Evolutionary conservation across 495 filamentous ascomycete genomes (phyloP), one percentile per base, ranked within the genome.

Genomic region (Tetracladium setigerum): DNA sequence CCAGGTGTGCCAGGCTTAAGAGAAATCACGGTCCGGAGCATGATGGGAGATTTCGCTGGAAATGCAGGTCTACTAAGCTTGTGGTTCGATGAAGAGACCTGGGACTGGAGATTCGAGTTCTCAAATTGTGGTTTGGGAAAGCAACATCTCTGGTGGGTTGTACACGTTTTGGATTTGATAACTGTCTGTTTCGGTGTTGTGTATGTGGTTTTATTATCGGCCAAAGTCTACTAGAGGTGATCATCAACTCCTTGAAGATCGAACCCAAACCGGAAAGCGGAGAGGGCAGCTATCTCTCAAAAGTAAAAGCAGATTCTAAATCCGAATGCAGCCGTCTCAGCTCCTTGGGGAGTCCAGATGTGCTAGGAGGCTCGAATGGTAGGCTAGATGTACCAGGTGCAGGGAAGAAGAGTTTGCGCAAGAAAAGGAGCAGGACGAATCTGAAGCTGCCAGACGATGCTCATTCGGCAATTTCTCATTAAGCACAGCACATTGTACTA

Each of bases 11-110:
- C 77, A 1, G 78, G 77, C 0, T 70, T 95, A n/a, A 69, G 89
- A 2, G 92, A 97, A 65, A 78, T 96, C 43, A 98, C 92, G 0
- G 84, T 97, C 5, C 77, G 88, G n/a, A 95, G 88, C 55, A 96
- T 98, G 92, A 98, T 98, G 92, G 92, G 91, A 18, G 85, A 85
- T 19, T 97, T 81, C 58, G 82, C 79, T 15, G 92, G 92, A 4
- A 89, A 95, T 62, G 90, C 88, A 0, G 94, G 87, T 0, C 67
- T 98, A 24, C 61, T 98, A 35, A 89, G 82, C 34, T 70, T 84
- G 2, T 98, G 94, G 94, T 97, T 89, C 59, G 86, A 97, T 63
- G 57, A 73, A 33, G 66, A 71, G 5, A 56, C 55, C 12, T 77
- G 74, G 67, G 81, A 86, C 54, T 98, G 92, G 92, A 71, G 71